Evolutionary conservation across 164 flowering plant genomes (phyloP).

Genomic region (Tinospora cordifolia): DNA sequence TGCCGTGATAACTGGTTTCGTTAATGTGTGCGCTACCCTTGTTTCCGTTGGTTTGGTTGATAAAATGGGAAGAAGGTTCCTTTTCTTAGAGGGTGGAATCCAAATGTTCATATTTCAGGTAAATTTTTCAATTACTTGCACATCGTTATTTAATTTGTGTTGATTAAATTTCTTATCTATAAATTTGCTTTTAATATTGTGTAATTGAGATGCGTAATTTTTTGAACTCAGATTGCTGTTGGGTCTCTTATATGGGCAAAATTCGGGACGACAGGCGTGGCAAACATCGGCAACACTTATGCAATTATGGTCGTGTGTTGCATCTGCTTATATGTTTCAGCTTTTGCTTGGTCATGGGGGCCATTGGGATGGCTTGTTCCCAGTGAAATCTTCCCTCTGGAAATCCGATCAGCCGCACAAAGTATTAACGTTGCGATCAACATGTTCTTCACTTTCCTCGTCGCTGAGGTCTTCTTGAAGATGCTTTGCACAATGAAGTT

Average conservation of each 20-base stretch:
- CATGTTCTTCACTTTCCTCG: conserved; percentile 15
- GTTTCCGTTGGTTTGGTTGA: conserved; percentile 13
- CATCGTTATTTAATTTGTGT: too few species aligned
- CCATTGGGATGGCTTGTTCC: conserved; percentile 19
- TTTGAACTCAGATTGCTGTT: conserved; percentile 9
- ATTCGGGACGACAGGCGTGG: conserved; percentile 4
- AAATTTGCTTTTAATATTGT: too few species aligned
- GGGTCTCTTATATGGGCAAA: conserved; percentile 5
- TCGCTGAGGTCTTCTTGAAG: conserved; percentile 14
- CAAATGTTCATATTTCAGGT: conserved; percentile 19
- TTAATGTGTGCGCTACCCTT: conserved; percentile 13
- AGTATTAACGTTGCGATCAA: conserved; percentile 14
- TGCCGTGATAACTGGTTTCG: conserved; percentile 15
- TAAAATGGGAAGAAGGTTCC: not conserved
- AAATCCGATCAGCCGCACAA: conserved; percentile 17
- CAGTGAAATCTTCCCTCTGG: conserved; percentile 19
- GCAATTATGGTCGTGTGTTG: not conserved
- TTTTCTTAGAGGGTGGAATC: conserved; percentile 14
- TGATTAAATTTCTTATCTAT: too few species aligned
- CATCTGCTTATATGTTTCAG: conserved; percentile 16
- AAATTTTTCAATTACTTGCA: too few species aligned
- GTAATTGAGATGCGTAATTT: not conserved
- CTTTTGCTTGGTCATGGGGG: conserved; percentile 21
- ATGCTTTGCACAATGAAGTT: conserved; percentile 19
- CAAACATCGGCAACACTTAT: too few species aligned